Percentiles rank a stretch among this genome's conserved stretches.
Evolutionary conservation across 129 eudicot species (phyloP).

Genomic region (Pulicaria dysenterica): DNA sequence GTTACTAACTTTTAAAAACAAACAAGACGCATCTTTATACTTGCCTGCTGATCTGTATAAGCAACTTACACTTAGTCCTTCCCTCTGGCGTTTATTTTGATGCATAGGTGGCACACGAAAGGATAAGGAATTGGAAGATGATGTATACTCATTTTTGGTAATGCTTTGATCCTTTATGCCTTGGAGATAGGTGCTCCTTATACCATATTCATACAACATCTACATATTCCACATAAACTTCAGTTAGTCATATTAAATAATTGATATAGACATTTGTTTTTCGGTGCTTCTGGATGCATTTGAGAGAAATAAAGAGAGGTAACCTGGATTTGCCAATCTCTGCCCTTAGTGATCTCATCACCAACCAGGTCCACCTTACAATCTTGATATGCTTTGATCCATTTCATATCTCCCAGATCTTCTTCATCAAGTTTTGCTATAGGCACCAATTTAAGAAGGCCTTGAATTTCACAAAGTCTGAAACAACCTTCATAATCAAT

Average conservation of each 20-base stretch:
- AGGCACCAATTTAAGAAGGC: slow-evolving; percentile 4
- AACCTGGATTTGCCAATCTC: slow-evolving; percentile 17
- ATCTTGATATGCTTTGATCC: slow-evolving; percentile 16
- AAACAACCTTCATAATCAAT: slow-evolving; percentile 20
- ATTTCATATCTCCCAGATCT: slow-evolving; percentile 7
- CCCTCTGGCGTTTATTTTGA: background rate
- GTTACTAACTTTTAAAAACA: background rate
- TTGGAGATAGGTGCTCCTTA: too few species aligned
- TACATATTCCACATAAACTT: background rate
- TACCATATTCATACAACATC: slow-evolving; percentile 16
- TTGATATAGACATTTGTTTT: too few species aligned
- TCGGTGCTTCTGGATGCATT: too few species aligned
- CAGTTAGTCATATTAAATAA: background rate
- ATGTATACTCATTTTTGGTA: background rate
- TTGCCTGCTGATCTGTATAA: background rate
- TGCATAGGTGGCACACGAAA: slow-evolving; percentile 4
- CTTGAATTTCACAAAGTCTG: slow-evolving; percentile 16
- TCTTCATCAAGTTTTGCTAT: background rate
- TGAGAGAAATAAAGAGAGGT: background rate
- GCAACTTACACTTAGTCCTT: background rate
- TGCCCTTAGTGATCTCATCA: slow-evolving; percentile 6
- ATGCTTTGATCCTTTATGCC: slow-evolving; percentile 16
- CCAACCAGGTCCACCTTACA: slow-evolving; percentile 3
- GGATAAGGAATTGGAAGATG: background rate
- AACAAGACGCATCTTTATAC: background rate